These are phyloP conservation scores for Debaryomyces psychrophilus DNA, from an alignment of 1,139 yeast species.

Conservation along the genomic window DNA sequence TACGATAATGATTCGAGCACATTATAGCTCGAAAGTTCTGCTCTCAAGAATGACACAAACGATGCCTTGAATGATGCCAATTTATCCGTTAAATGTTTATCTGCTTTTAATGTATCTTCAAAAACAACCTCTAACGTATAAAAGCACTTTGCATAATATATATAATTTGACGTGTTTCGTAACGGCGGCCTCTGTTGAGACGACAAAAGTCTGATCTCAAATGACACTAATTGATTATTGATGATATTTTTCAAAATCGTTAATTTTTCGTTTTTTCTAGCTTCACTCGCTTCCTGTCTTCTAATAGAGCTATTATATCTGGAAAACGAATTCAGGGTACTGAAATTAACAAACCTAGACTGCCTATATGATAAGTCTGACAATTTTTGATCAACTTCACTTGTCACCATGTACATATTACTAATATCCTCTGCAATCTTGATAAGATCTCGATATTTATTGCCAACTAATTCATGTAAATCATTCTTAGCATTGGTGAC, in stretches of 20 bases:
- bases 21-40: conserved; percentile 30
- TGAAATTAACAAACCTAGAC: conserved; percentile 34
- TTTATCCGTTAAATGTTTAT: conserved; percentile 20
- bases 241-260: conserved; percentile 34
- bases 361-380: conserved; percentile 38
- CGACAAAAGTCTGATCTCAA: conserved; percentile 22
- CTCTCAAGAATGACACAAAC: conserved; percentile 29
- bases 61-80: conserved; percentile 28
- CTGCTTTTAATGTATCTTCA: conserved; percentile 21
- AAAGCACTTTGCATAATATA: conserved; percentile 40
- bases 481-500: conserved; percentile 37
- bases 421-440: conserved; percentile 70
- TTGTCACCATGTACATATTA: conserved; percentile 49
- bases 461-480: conserved; percentile 62
- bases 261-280: conserved; percentile 20
- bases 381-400: conserved; percentile 29
- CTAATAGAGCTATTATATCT: conserved; percentile 27
- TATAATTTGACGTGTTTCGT: conserved; percentile 30
- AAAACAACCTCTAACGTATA: conserved; percentile 35
- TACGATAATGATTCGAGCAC: conserved; percentile 13
- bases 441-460: conserved; percentile 66
- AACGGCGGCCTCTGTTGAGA: conserved; percentile 5
- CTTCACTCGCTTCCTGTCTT: conserved; percentile 18
- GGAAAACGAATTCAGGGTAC: conserved; percentile 22
- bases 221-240: conserved; percentile 29